A percentile compares a stretch with the other conserved stretches of the same genome.
phyloP scores from a whole-genome alignment of 1,139 yeast species.

The Hansenula lynferdii region DNA sequence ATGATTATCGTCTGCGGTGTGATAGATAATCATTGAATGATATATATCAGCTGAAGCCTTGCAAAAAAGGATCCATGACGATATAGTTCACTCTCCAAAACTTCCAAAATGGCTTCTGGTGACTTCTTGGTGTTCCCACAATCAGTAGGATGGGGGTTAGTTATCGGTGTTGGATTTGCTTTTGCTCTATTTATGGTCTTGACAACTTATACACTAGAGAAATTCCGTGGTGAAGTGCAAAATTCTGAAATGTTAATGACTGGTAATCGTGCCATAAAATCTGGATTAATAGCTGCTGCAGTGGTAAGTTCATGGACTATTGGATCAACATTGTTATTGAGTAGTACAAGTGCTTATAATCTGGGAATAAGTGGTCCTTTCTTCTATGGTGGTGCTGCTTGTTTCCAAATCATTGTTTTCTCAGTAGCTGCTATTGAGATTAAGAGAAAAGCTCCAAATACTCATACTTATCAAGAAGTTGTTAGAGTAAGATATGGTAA shows the following conservation, averaged over 20 bases:
- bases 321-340: slow-evolving; percentile 32
- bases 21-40: too few relatives aligned
- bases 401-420: slow-evolving; percentile 47
- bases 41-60: too few relatives aligned
- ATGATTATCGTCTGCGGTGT: too few relatives aligned
- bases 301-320: slow-evolving; percentile 43
- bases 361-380: slow-evolving; percentile 60
- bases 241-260: slow-evolving; percentile 33
- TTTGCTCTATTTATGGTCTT: slow-evolving; percentile 31
- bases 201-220: slow-evolving; percentile 25
- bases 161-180: slow-evolving; percentile 34
- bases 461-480: slow-evolving; percentile 51
- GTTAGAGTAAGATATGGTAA: slow-evolving; percentile 47
- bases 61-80: too few relatives aligned
- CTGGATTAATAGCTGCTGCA: slow-evolving; percentile 32
- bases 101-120: not conserved
- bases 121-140: slow-evolving; percentile 8
- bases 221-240: slow-evolving; percentile 28
- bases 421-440: slow-evolving; percentile 51
- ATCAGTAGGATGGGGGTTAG: slow-evolving; percentile 32
- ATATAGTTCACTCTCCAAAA: too few relatives aligned
- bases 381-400: slow-evolving; percentile 43
- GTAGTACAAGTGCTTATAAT: slow-evolving; percentile 31
- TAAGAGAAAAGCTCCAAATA: slow-evolving; percentile 49
- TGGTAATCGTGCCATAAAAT: slow-evolving; percentile 30